These are phyloP conservation scores for Hypomyces perniciosus DNA, from an alignment of 2,329 filamentous ascomycete species.

Conservation along the genomic window DNA sequence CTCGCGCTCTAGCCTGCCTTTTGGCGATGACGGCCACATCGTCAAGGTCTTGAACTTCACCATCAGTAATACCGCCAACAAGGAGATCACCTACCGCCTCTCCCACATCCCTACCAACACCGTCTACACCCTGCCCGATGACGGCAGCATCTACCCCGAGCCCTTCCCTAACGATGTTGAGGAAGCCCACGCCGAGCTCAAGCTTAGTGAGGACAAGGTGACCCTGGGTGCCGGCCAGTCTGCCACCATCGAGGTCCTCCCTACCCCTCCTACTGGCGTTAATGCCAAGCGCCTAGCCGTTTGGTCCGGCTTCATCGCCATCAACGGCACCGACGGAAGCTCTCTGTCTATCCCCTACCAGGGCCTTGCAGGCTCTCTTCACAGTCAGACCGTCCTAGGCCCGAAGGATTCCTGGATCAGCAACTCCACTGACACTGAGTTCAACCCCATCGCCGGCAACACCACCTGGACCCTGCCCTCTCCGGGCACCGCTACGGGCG, in stretches of 20 bases:
- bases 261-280: conserved; percentile 33
- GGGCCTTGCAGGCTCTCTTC: conserved; percentile 32
- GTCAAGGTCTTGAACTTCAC: conserved; percentile 43
- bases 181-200: conserved; percentile 36
- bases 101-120: conserved; percentile 45
- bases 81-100: conserved; percentile 46
- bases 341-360: conserved; percentile 36
- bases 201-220: conserved; percentile 37
- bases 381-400: conserved; percentile 21
- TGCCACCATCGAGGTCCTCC: conserved; percentile 41
- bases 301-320: conserved; percentile 37
- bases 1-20: conserved; percentile 51
- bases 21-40: conserved; percentile 59
- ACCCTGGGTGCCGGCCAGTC: conserved; percentile 37
- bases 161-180: conserved; percentile 41
- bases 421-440: conserved; percentile 28
- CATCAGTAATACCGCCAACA: conserved; percentile 47
- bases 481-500: conserved; percentile 29
- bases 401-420: conserved; percentile 23
- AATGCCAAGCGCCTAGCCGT: conserved; percentile 32
- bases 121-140: conserved; percentile 41
- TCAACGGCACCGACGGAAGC: conserved; percentile 35
- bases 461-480: conserved; percentile 37
- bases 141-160: conserved; percentile 29
- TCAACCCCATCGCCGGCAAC: conserved; percentile 25